A percentile compares a stretch with the other conserved stretches of the same genome.
Evolutionary conservation across 352 stramenopile genomes (phyloP).

Genomic region (Phytophthora fragariae): DNA sequence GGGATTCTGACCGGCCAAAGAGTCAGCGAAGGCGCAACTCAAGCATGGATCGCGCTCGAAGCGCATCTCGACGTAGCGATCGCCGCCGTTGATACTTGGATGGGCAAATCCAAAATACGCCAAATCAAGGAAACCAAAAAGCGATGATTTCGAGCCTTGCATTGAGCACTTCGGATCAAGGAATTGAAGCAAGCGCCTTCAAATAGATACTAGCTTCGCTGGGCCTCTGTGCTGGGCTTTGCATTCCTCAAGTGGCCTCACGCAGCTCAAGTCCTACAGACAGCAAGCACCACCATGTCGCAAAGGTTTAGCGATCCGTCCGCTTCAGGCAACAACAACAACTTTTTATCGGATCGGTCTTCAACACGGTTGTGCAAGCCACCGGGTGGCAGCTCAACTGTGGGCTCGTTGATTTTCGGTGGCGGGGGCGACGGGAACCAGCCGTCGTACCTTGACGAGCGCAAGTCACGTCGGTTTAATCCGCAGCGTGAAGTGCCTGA

Average conservation of each 20-base stretch:
- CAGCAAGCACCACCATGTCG: slow-evolving; percentile 20
- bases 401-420: slow-evolving; percentile 63
- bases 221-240: not conserved
- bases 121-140: slow-evolving; percentile 19
- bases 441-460: slow-evolving; percentile 60
- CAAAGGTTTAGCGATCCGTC: slow-evolving; percentile 15
- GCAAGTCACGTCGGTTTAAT: slow-evolving; percentile 54
- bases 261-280: slow-evolving; percentile 12
- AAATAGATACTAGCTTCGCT: slow-evolving; percentile 17
- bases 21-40: slow-evolving; percentile 3
- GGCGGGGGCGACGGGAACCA: slow-evolving; percentile 34
- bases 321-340: slow-evolving; percentile 54
- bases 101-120: not conserved
- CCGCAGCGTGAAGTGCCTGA: slow-evolving; percentile 41
- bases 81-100: slow-evolving; percentile 1
- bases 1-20: not conserved
- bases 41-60: slow-evolving; percentile 6
- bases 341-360: slow-evolving; percentile 51
- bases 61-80: slow-evolving; percentile 4
- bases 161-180: too few species aligned
- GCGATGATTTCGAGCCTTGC: slow-evolving; percentile 19
- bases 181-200: slow-evolving; percentile 2
- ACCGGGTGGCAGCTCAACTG: slow-evolving; percentile 52
- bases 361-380: slow-evolving; percentile 53
- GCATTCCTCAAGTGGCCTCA: slow-evolving; percentile 20